Conservation (phyloP, 192 early-diverging fungal species). For the Powellomyces hirtus region DNA sequence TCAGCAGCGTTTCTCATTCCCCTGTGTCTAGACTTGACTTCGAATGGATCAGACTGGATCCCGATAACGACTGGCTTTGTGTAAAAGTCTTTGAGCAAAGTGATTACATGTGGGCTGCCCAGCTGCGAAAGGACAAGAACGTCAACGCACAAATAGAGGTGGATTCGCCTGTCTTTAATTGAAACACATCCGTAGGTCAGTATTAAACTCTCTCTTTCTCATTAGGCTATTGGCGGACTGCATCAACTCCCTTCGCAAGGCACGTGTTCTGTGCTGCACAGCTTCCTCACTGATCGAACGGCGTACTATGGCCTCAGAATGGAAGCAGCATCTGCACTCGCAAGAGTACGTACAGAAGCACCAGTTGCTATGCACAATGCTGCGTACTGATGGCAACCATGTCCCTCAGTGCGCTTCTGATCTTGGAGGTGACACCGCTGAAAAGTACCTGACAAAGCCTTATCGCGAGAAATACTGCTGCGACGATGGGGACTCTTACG, state of each 20-base stretch:
- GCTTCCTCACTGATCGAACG: not conserved
- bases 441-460: slow-evolving; percentile 54
- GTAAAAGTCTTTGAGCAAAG: slow-evolving; percentile 80
- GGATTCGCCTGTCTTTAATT: slow-evolving; percentile 29
- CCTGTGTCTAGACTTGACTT: slow-evolving; percentile 44
- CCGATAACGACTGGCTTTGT: slow-evolving; percentile 93
- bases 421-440: not conserved
- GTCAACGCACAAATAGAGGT: slow-evolving; percentile 90
- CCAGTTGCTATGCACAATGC: not conserved
- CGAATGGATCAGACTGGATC: slow-evolving; percentile 96
- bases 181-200: not conserved
- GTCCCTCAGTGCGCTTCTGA: slow-evolving; percentile 20
- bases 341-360: too few relatives aligned
- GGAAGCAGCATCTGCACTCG: slow-evolving; percentile 39
- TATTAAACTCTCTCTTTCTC: slow-evolving; percentile 25
- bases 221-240: slow-evolving; percentile 66
- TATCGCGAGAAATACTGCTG: slow-evolving; percentile 72
- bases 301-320: slow-evolving; percentile 27
- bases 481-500: not conserved
- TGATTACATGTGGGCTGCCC: slow-evolving; percentile 94
- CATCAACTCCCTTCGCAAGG: slow-evolving; percentile 36
- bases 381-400: not conserved
- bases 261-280: not conserved
- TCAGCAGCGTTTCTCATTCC: too few relatives aligned
- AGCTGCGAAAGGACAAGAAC: slow-evolving; percentile 86